Evolutionary conservation across 257 asterid genomes (phyloP), one percentile per base, ranked within the genome.

Genomic region (Scutellaria baicalensis): DNA sequence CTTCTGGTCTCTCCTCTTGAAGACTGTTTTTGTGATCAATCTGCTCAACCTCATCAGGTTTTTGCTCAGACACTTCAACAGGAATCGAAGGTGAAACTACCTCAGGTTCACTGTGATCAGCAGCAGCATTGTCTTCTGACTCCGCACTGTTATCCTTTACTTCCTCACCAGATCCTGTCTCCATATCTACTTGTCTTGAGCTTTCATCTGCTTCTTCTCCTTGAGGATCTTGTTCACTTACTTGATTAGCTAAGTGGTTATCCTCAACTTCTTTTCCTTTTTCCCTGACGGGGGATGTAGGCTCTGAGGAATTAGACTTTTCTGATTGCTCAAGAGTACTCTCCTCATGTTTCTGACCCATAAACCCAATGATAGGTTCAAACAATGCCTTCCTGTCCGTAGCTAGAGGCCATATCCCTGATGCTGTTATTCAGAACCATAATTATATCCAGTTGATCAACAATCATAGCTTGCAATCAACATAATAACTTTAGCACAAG

Each of bases 361-460:
- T 84, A 77, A 87, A 84, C 59, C 89, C 84, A 77, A 82, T 87
- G 71, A 85, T 88, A n/a, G 95, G 97, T 16, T 84, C 90, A 58
- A 86, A 88, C 61, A 84, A 64, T 11, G 86, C 80, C 78, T 84
- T 90, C 74, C 88, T 71, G 21, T 91, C 97, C 0, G 88, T 69
- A 40, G 88, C 65, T 49, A 87, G 77, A 57, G 96, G 85, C 99
- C 95, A 85, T 72, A 86, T 49, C 59, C 97, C 96, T 59, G 97
- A 79, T 18, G 87, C 88, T 89, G 88, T 70, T 51, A 47, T 43
- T 75, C 52, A 63, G 52, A 43, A 59, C 71, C 39, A 70, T 44
- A n/a, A 68, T 58, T 21, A 45, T 69, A 58, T 50, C 59, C 35
- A 50, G 56, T 65, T 59, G 39, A 70, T 55, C 17, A 2, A 9